Evolutionary conservation across 495 filamentous ascomycete genomes (phyloP).

Genomic region (Letharia columbiana): DNA sequence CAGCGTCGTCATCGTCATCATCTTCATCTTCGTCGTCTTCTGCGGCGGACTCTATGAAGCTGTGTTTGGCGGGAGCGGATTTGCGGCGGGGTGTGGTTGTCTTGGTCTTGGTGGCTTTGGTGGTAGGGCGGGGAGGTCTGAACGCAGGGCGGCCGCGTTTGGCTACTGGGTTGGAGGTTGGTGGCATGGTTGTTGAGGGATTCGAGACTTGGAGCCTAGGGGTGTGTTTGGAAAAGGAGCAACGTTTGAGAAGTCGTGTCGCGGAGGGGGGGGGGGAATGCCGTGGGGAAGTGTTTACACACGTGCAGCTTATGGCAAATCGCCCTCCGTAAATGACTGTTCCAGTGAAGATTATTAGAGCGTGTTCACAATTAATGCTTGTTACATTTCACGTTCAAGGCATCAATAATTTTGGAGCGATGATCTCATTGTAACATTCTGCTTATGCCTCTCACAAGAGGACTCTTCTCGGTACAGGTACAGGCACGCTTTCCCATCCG

Average conservation of each 20-base stretch:
- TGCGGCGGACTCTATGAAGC: conserved; percentile 11
- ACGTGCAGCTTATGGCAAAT: conserved; percentile 43
- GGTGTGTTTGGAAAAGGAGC: background rate
- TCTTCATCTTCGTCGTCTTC: conserved; percentile 16
- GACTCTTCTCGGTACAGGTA: background rate
- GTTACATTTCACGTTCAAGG: background rate
- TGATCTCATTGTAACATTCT: background rate
- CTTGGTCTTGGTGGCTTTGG: conserved; percentile 26
- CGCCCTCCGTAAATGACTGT: background rate
- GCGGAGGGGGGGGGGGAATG: conserved; percentile 59
- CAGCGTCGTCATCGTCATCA: conserved; percentile 13
- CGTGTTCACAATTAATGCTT: background rate
- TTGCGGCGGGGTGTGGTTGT: conserved; percentile 19
- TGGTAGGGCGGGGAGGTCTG: conserved; percentile 39
- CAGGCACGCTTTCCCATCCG: background rate
- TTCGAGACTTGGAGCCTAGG: background rate
- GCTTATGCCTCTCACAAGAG: background rate
- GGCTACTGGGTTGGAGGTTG: conserved; percentile 24
- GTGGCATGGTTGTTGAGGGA: conserved; percentile 20
- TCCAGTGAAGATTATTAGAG: too few species aligned
- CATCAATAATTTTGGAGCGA: background rate
- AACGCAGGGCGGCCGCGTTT: conserved; percentile 43
- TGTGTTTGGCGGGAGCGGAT: conserved; percentile 21
- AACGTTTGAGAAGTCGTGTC: background rate
- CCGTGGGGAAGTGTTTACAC: conserved; percentile 77